These are phyloP conservation scores for Serpula lacrymans DNA, from an alignment of 768 basidiomycete genomes.

Conservation along the genomic window DNA sequence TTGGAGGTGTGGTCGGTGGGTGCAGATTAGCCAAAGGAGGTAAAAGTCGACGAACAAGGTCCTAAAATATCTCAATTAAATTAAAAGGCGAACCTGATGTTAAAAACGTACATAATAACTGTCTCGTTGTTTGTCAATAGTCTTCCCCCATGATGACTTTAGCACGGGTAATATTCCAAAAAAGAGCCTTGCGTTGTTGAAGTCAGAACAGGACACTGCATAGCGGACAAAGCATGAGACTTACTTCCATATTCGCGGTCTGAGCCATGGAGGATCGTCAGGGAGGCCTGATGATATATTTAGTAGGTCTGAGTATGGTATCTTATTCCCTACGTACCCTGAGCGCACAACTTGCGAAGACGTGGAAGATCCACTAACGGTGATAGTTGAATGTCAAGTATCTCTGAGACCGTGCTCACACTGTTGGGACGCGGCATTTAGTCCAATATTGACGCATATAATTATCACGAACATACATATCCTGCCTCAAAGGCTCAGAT, in stretches of 20 bases:
- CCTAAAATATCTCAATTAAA: constrained; percentile 37
- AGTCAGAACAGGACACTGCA: constrained; percentile 3
- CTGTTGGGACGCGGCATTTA: constrained; percentile 30
- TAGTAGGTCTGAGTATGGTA: constrained; percentile 1
- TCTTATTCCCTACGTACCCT: constrained; percentile 41
- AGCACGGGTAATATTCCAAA: constrained; percentile 57
- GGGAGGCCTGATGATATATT: constrained; percentile 53
- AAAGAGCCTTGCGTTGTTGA: constrained; percentile 43
- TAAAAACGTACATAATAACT: constrained; percentile 64
- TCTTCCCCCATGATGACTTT: constrained; percentile 58
- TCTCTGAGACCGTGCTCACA: constrained; percentile 53
- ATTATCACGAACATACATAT: constrained; percentile 45
- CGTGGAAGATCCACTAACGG: constrained; percentile 53
- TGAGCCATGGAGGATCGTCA: constrained; percentile 70
- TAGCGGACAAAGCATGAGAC: constrained; percentile 17
- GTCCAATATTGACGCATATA: neutral
- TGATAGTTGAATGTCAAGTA: constrained; percentile 48
- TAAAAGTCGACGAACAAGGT: constrained; percentile 63
- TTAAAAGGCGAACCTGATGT: neutral
- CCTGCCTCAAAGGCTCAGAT: constrained; percentile 57
- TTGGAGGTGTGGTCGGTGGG: constrained; percentile 36
- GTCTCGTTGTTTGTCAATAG: constrained; percentile 57
- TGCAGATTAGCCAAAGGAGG: constrained; percentile 47
- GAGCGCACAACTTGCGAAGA: constrained; percentile 55
- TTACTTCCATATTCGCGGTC: constrained; percentile 77